Evolutionary conservation across 345 rosid species (phyloP).

Genomic region (Theobroma cacao): DNA sequence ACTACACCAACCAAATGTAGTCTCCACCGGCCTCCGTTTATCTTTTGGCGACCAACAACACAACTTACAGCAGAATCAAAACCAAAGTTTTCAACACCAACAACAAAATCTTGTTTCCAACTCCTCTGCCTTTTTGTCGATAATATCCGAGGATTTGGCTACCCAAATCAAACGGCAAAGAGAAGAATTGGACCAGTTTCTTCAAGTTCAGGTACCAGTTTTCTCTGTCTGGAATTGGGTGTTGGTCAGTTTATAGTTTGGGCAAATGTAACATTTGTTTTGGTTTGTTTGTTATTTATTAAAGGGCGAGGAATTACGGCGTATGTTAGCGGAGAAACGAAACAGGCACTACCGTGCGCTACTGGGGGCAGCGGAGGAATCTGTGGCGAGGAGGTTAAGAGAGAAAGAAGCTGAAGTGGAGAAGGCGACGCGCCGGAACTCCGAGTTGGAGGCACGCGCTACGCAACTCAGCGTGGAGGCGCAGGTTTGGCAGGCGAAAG

Average conservation of each 20-base stretch:
- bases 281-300: neutral
- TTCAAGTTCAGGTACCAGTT: constrained; percentile 65
- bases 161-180: constrained; percentile 63
- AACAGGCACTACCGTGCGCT: constrained; percentile 77
- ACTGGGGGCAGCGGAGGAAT: constrained; percentile 65
- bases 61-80: constrained; percentile 13
- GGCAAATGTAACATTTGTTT: neutral
- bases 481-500: constrained; percentile 87
- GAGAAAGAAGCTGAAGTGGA: constrained; percentile 76
- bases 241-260: neutral
- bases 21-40: constrained; percentile 79
- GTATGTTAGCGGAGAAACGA: constrained; percentile 66
- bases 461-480: constrained; percentile 72
- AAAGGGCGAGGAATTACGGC: constrained; percentile 79
- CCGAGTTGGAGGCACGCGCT: constrained; percentile 84
- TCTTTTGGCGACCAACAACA: constrained; percentile 58
- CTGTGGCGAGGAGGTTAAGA: constrained; percentile 48
- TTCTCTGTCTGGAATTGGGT: neutral
- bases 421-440: constrained; percentile 68
- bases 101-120: constrained; percentile 24
- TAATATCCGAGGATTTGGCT: constrained; percentile 51
- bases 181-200: constrained; percentile 72
- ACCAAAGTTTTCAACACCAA: constrained; percentile 10
- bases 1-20: constrained; percentile 59
- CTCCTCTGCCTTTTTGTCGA: constrained; percentile 32